These are phyloP conservation scores for Conringia planisiliqua DNA, from an alignment of 345 rosid genomes.

Conservation along the genomic window DNA sequence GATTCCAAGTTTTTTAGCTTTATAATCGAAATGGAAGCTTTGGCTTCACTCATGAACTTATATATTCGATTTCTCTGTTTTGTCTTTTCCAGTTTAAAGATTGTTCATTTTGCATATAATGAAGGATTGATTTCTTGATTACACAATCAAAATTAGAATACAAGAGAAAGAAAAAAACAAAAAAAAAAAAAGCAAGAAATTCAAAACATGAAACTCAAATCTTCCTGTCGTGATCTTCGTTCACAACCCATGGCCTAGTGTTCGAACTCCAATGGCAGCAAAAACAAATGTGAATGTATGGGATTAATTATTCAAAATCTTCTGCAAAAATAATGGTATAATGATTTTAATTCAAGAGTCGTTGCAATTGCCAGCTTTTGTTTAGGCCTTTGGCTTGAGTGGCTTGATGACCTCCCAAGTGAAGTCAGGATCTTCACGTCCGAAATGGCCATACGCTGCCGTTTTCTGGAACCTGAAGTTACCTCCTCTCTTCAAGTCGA, in stretches of 20 bases:
- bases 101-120: background rate
- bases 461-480: constrained; percentile 73
- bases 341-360: constrained; percentile 9
- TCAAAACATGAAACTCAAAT: constrained; percentile 27
- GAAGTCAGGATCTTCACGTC: constrained; percentile 72
- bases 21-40: too few species aligned
- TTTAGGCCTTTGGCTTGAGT: constrained; percentile 59
- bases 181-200: background rate
- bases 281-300: constrained; percentile 21
- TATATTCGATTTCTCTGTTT: too few species aligned
- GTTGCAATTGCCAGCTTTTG: background rate
- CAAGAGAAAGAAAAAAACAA: background rate
- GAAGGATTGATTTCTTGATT: constrained; percentile 12
- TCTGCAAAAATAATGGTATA: constrained; percentile 29
- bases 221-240: background rate
- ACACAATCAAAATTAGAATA: constrained; percentile 33
- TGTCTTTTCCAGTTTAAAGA: background rate
- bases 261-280: background rate
- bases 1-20: too few species aligned
- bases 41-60: background rate
- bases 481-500: constrained; percentile 69
- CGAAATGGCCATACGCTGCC: constrained; percentile 75
- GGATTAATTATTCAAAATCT: constrained; percentile 20
- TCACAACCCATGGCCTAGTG: constrained; percentile 4
- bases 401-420: constrained; percentile 72